Conservation (phyloP, 1,284 basidiomycete species). For the Apiotrichum montevideense region DNA sequence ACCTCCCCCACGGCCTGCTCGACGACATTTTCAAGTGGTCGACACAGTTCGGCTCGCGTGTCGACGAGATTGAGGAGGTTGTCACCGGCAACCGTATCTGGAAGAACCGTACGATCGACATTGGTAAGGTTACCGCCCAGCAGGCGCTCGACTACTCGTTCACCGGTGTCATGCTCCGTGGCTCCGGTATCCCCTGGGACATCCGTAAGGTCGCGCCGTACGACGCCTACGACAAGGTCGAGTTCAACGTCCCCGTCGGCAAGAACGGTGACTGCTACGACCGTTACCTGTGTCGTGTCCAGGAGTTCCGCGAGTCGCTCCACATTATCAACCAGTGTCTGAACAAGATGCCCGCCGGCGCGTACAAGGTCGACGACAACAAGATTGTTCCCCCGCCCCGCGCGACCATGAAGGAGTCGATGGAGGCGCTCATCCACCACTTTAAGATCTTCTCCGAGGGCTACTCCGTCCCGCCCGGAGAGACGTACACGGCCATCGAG, state of each 20-base stretch:
- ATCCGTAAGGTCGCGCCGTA: slow-evolving; percentile 87
- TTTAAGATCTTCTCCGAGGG: slow-evolving; percentile 99
- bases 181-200: slow-evolving; percentile 93
- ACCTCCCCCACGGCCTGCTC: slow-evolving; percentile 89
- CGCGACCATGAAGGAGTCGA: slow-evolving; percentile 97
- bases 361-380: slow-evolving; percentile 92
- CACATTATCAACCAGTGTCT: slow-evolving; percentile 85
- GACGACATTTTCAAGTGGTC: slow-evolving; percentile 98
- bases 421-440: slow-evolving; percentile 97
- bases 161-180: slow-evolving; percentile 94
- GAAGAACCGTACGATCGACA: slow-evolving; percentile 88
- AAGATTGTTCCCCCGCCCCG: slow-evolving; percentile 96
- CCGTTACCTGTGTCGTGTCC: slow-evolving; percentile 88
- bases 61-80: slow-evolving; percentile 98
- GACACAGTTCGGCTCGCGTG: slow-evolving; percentile 74
- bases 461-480: slow-evolving; percentile 92
- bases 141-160: slow-evolving; percentile 91
- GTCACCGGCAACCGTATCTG: slow-evolving; percentile 97
- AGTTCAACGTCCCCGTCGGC: slow-evolving; percentile 94
- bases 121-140: slow-evolving; percentile 86
- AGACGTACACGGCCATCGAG: slow-evolving; percentile 96
- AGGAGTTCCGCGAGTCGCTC: slow-evolving; percentile 94
- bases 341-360: slow-evolving; percentile 95
- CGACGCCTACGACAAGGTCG: slow-evolving; percentile 96
- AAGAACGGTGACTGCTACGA: slow-evolving; percentile 89